Evolutionary conservation across 1,284 basidiomycete genomes (phyloP).

Genomic region (Ceratobasidium sp.): DNA sequence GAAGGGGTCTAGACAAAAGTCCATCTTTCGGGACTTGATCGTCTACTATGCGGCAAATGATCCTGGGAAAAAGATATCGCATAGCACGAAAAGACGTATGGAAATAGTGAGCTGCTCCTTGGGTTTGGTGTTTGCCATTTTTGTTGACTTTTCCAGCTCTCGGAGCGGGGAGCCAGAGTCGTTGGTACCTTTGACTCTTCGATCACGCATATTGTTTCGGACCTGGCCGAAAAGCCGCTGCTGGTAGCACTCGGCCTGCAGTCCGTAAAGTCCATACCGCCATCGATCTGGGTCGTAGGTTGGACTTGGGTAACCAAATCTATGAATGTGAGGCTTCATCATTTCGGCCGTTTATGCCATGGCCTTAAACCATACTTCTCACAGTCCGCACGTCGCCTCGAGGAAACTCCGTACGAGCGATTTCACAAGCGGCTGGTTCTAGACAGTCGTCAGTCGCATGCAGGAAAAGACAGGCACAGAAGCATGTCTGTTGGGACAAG

Average conservation of each 20-base stretch:
- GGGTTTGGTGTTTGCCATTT: neutral
- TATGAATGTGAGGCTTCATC: conserved; percentile 37
- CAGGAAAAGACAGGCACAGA: conserved; percentile 28
- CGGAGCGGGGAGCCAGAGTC: conserved; percentile 29
- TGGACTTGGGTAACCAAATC: conserved; percentile 44
- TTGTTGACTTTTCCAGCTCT: conserved; percentile 18
- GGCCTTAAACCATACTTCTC: conserved; percentile 6
- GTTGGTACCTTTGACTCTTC: conserved; percentile 39
- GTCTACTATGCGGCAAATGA: conserved; percentile 37
- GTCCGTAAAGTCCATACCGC: conserved; percentile 39
- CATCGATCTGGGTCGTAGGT: conserved; percentile 42
- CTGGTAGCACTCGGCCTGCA: conserved; percentile 14
- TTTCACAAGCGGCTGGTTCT: conserved; percentile 41
- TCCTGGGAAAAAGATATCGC: conserved; percentile 42
- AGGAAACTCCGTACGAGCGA: conserved; percentile 41
- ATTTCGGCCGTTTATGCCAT: conserved; percentile 18
- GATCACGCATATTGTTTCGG: conserved; percentile 41
- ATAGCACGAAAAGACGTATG: conserved; percentile 44
- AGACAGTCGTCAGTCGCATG: conserved; percentile 27
- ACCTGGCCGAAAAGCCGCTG: conserved; percentile 42
- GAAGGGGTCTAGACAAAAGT: conserved; percentile 25
- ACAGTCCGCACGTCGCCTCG: conserved; percentile 39
- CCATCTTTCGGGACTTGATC: conserved; percentile 43
- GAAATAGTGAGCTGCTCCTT: conserved; percentile 39
- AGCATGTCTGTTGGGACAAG: conserved; percentile 38